These are phyloP conservation scores for Agrostemma githago DNA, from an alignment of 148 eudicot species.

Conservation along the genomic window DNA sequence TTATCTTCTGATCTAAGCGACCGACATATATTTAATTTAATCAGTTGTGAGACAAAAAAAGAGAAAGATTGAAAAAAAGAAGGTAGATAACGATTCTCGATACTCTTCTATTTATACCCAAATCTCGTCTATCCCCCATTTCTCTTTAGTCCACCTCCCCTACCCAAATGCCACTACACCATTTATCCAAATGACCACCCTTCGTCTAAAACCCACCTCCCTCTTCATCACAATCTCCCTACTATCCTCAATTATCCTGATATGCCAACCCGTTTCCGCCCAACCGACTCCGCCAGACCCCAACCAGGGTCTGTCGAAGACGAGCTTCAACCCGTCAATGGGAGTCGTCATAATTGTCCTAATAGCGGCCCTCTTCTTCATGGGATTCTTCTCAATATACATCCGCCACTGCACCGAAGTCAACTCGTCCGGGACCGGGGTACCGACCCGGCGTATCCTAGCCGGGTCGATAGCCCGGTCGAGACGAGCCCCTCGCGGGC, in stretches of 20 bases:
- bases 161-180: neutral
- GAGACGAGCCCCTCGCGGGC: conserved; percentile 36
- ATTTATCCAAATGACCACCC: neutral
- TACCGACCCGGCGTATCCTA: neutral
- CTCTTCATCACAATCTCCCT: conserved; percentile 1
- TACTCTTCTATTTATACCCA: neutral
- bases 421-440: conserved; percentile 4
- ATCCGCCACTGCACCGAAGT: conserved; percentile 57
- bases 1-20: no score
- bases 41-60: no score
- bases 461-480: conserved; percentile 30
- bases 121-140: neutral
- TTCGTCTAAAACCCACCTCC: neutral
- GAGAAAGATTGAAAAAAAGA: no score
- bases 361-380: conserved; percentile 51
- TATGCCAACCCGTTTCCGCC: conserved; percentile 7
- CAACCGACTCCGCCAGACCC: conserved; percentile 8
- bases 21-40: no score
- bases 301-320: neutral
- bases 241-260: neutral
- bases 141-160: neutral
- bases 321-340: conserved; percentile 46
- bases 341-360: conserved; percentile 48
- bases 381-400: conserved; percentile 65
- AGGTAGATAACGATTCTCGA: no score